These are phyloP conservation scores for Geranium brycei DNA, from an alignment of 345 rosid species.

Conservation along the genomic window DNA sequence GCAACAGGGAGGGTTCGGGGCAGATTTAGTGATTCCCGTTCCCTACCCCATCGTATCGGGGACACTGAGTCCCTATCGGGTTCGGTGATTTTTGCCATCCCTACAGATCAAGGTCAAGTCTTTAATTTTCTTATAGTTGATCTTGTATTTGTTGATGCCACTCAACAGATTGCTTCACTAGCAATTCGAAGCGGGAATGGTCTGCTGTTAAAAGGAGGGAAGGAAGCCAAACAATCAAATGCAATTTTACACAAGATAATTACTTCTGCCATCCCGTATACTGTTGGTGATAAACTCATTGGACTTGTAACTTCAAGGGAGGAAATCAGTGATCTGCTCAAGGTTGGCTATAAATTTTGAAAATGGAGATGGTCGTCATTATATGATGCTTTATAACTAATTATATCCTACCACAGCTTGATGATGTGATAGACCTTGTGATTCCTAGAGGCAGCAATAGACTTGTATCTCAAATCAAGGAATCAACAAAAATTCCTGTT, in stretches of 20 bases:
- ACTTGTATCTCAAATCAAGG: conserved; percentile 84
- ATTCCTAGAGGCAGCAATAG: conserved; percentile 98
- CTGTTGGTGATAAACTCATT: conserved; percentile 63
- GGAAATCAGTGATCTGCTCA: conserved; percentile 89
- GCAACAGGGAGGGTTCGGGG: too few species aligned
- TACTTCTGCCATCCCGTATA: conserved; percentile 73
- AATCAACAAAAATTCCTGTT: conserved; percentile 89
- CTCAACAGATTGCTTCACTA: conserved; percentile 68
- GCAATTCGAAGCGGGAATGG: conserved; percentile 97
- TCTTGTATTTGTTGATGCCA: conserved; percentile 14
- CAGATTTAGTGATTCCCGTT: too few species aligned
- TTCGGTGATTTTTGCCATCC: too few species aligned
- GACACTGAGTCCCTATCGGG: too few species aligned
- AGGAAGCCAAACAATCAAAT: conserved; percentile 86
- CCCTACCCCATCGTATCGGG: too few species aligned
- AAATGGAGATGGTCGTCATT: neutral
- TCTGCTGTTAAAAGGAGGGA: conserved; percentile 89
- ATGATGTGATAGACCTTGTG: conserved; percentile 95
- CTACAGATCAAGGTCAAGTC: too few species aligned
- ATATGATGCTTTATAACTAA: conserved; percentile 8
- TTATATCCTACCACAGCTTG: conserved; percentile 50
- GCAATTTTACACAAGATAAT: conserved; percentile 93
- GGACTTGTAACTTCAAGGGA: conserved; percentile 94
- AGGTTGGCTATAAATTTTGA: conserved; percentile 28
- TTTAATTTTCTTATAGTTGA: neutral